Percentiles rank a stretch among this genome's conserved stretches.
phyloP scores from a whole-genome alignment of 2,329 filamentous ascomycete species.

The Colletotrichum sp. region DNA sequence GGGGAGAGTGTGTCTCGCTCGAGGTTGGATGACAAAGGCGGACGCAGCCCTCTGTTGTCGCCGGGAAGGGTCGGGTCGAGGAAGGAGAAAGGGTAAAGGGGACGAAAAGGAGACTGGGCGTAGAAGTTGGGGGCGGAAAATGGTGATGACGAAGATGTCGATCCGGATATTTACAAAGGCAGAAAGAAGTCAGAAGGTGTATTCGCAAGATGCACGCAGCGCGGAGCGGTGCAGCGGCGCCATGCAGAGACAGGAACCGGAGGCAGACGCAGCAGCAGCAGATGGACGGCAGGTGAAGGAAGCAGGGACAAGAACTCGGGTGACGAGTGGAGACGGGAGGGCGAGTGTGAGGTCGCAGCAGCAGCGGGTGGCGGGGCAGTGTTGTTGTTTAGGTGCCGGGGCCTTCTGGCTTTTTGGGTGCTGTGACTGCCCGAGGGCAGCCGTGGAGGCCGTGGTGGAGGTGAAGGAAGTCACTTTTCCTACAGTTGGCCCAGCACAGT shows the following conservation, averaged over 20 bases:
- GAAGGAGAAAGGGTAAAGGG: neutral
- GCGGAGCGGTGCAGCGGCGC: conserved; percentile 11
- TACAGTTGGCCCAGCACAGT: neutral
- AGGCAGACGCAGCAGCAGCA: neutral
- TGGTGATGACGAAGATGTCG: neutral
- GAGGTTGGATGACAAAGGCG: neutral
- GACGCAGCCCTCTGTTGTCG: neutral
- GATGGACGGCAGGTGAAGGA: neutral
- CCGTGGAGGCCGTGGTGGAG: neutral
- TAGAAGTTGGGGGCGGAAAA: neutral
- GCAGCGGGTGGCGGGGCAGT: neutral
- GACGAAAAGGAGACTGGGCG: neutral
- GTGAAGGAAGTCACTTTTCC: neutral
- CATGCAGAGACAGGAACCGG: neutral
- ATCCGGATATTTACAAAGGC: neutral
- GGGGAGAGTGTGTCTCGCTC: neutral
- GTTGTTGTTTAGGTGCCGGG: conserved; percentile 1
- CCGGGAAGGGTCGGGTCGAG: neutral
- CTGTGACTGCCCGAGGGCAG: neutral
- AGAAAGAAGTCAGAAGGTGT: neutral
- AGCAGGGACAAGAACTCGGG: neutral
- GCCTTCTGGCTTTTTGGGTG: neutral
- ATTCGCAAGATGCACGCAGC: neutral
- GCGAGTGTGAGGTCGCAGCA: neutral
- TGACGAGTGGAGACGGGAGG: neutral